Evolutionary conservation across 345 rosid genomes (phyloP), one percentile per base, ranked within the genome.

Genomic region (Hypericum perforatum): DNA sequence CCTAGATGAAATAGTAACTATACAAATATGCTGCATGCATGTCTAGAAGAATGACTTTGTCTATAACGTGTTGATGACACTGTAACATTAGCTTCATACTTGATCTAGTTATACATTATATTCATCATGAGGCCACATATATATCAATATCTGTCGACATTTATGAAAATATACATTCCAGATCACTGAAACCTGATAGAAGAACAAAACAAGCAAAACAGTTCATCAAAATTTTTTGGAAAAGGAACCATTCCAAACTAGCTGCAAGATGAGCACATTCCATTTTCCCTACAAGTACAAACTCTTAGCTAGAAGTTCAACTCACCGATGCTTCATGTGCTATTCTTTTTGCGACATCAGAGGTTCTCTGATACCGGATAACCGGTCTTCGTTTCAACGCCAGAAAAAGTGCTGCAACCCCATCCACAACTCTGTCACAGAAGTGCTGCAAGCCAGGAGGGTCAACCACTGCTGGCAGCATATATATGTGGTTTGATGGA

Each of bases 381-480:
- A 83, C 76, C 61, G 98, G 98, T 64, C 97, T 81, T 39, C 95
- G 77, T 67, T 92, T 92, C 63, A 92, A 60, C 37, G 98, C 88
- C 72, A 88, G 66, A 66, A 88, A 92, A 63, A 85, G 70, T 38
- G 97, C 79, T 22, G 87, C 80, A 63, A 92, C 74, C 39, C 95
- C 91, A 73, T 92, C 98, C 57, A 92, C 89, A 59, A 82, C 82
- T 57, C 84, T 79, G 12, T 85, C 97, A 45, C 89, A 78, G 54
- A 71, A 81, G 41, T 84, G 86, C 78, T 92, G 98, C 78, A 92
- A 74, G 45, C 80, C 76, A 52, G 95, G 72, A 56, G 98, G 98
- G 71, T 92, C 98, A 11, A 85, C 76, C 62, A 85, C 98, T 8
- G 98, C 97, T 43, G 98, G 98, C 52, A 92, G 83, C 96, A 92